These are phyloP conservation scores for Melaleuca alternifolia DNA, from an alignment of 345 rosid species.

Conservation along the genomic window DNA sequence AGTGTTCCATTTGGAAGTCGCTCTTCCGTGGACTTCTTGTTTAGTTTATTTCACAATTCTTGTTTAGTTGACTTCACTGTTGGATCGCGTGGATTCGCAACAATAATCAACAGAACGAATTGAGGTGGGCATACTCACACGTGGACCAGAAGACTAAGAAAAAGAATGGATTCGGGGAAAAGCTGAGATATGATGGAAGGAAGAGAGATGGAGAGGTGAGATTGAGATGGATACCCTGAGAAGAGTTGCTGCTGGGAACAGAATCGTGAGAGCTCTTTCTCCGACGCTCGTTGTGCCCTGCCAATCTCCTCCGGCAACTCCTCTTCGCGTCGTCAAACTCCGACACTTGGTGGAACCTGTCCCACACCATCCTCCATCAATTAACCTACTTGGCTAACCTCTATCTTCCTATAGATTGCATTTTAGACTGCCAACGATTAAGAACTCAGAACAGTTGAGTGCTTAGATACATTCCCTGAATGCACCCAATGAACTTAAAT, in stretches of 20 bases:
- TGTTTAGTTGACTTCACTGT: too few species aligned
- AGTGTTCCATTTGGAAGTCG: neutral
- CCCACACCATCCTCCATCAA: neutral
- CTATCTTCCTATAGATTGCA: neutral
- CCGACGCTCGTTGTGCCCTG: constrained; percentile 64
- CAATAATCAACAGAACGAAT: too few species aligned
- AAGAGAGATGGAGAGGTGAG: neutral
- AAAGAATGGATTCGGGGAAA: too few species aligned
- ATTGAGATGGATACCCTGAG: constrained; percentile 18
- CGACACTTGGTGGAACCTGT: constrained; percentile 49
- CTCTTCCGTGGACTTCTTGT: too few species aligned
- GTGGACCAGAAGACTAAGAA: too few species aligned
- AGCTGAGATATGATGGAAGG: neutral
- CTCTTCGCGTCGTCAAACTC: constrained; percentile 56
- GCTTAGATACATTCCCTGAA: neutral
- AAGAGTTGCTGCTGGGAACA: constrained; percentile 18
- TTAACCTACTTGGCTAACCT: neutral
- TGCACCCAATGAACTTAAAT: neutral
- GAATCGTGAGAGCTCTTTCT: constrained; percentile 42
- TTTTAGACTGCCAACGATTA: neutral
- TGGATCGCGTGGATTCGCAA: too few species aligned
- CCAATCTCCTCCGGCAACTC: constrained; percentile 60
- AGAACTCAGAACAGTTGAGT: neutral
- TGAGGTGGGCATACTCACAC: too few species aligned
- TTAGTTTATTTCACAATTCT: too few species aligned